Base-by-base conservation (phyloP, 2,329 filamentous ascomycete genomes). In the Hymenoscyphus albidus region DNA sequence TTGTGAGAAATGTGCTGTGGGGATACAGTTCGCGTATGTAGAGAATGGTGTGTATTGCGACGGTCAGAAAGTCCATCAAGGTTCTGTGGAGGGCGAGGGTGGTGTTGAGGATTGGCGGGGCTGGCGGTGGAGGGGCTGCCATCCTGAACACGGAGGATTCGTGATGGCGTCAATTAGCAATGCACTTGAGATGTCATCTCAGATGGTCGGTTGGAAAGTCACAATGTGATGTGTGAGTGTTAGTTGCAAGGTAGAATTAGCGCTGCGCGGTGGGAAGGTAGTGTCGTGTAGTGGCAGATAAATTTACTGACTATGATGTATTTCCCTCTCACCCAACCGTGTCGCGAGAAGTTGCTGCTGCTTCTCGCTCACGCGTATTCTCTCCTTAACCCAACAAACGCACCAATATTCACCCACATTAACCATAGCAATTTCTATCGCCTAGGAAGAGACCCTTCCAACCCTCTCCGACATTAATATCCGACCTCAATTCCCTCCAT, bases 31-130 rank as follows among this genome's bases (percentile, higher is more conserved):
- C 77, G 68, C 88, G 86, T 56, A 89, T 82, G 76, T 86, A 89
- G 64, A 91, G 81, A 70, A 92, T 87, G 65, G 88, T 88, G 75
- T 92, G 88, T 67, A 88, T 85, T 66, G 87, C 85, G 62, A 89
- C 86, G 66, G 84, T 87, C 58, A 92, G 82, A 78, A 91, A 91
- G 74, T 84, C 82, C 68, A 82, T 83, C 74, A 90, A 87, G 63
- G 84, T 83, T 63, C 80, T 76, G 69, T 86, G 79, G 70, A 88
- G 80, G 59, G 80, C 77, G 65, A 70, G 64, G 48, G 67, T 69
- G 57, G 79, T 82, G 65, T 81, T 80, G 62, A 82, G 77, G 55
- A 69, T 66, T 69, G 77, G 71, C 72, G 67, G 63, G 61, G 65
- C 58, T 60, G 68, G 67, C 63, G 68, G 57, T 58, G 58, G 40